Percentiles rank a stretch among this genome's conserved stretches.
Evolutionary conservation across 2,329 filamentous ascomycete genomes (phyloP).

Genomic region (Alternaria hordeiaustralica): DNA sequence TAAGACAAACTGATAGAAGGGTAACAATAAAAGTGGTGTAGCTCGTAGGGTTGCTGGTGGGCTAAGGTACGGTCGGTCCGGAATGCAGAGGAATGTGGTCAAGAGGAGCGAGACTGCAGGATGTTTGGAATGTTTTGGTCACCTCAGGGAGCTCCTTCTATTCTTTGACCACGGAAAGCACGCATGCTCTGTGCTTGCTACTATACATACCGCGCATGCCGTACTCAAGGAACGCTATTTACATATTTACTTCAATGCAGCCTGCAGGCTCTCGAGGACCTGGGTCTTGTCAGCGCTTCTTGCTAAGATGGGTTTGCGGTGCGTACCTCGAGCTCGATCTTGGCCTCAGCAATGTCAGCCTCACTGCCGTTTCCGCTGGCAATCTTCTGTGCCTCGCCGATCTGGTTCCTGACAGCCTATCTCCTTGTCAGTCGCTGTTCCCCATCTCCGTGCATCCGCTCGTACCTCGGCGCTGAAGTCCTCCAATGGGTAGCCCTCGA

Average conservation of each 20-base stretch:
- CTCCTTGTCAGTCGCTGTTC: slow-evolving; percentile 19
- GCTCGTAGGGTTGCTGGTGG: slow-evolving; percentile 22
- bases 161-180: slow-evolving; percentile 39
- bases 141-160: slow-evolving; percentile 43
- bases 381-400: slow-evolving; percentile 95
- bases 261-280: slow-evolving; percentile 85
- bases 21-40: slow-evolving; percentile 23
- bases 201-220: slow-evolving; percentile 21
- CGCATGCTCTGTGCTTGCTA: slow-evolving; percentile 22
- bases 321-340: slow-evolving; percentile 96
- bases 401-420: slow-evolving; percentile 81
- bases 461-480: slow-evolving; percentile 87
- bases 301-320: slow-evolving; percentile 8
- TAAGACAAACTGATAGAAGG: slow-evolving; percentile 7
- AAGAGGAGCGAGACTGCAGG: slow-evolving; percentile 8
- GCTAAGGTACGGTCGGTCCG: slow-evolving; percentile 27
- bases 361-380: slow-evolving; percentile 89
- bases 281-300: slow-evolving; percentile 53
- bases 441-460: neutral
- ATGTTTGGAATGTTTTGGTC: slow-evolving; percentile 31
- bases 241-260: slow-evolving; percentile 76
- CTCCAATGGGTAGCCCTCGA: slow-evolving; percentile 92
- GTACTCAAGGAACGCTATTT: slow-evolving; percentile 47
- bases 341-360: slow-evolving; percentile 97
- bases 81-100: slow-evolving; percentile 1